These are phyloP conservation scores for Closterium sp. DNA, from an alignment of 139 green algal species.

Conservation along the genomic window DNA sequence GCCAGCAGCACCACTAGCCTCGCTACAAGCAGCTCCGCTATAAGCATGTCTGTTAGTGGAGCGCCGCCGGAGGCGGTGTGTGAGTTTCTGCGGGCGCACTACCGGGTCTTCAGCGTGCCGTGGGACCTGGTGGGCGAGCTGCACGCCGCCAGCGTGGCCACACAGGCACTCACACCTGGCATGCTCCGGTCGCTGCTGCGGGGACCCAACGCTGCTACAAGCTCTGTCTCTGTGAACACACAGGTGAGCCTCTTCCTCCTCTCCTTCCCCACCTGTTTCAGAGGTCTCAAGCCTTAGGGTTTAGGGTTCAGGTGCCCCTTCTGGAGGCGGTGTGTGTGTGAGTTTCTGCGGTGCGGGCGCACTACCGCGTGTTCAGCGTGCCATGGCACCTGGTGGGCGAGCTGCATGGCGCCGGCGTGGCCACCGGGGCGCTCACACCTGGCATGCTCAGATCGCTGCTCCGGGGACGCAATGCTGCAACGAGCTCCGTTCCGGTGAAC, in stretches of 20 bases:
- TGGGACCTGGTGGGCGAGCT: conserved; percentile 48
- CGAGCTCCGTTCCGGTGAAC: too few relatives aligned
- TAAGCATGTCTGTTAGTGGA: neutral
- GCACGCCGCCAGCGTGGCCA: conserved; percentile 56
- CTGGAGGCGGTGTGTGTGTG: too few relatives aligned
- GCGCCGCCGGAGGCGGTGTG: conserved; percentile 18
- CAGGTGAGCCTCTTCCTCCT: neutral
- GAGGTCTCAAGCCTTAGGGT: too few relatives aligned
- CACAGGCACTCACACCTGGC: conserved; percentile 55
- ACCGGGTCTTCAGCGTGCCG: conserved; percentile 34
- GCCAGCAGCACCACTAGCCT: neutral
- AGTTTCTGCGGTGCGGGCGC: conserved; percentile 36
- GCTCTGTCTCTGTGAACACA: neutral
- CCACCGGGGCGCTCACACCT: conserved; percentile 57
- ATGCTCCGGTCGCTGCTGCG: conserved; percentile 59
- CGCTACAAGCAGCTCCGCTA: neutral
- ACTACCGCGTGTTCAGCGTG: conserved; percentile 42
- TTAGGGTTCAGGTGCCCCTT: too few relatives aligned
- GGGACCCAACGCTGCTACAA: neutral
- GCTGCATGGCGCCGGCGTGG: conserved; percentile 59
- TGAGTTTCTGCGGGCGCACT: conserved; percentile 37
- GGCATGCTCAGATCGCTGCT: conserved; percentile 31
- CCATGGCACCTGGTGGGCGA: conserved; percentile 23
- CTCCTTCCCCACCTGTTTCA: too few relatives aligned
- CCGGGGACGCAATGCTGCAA: too few relatives aligned